Conservation (phyloP, 257 asterid species). For the Solanum chmielewskii region DNA sequence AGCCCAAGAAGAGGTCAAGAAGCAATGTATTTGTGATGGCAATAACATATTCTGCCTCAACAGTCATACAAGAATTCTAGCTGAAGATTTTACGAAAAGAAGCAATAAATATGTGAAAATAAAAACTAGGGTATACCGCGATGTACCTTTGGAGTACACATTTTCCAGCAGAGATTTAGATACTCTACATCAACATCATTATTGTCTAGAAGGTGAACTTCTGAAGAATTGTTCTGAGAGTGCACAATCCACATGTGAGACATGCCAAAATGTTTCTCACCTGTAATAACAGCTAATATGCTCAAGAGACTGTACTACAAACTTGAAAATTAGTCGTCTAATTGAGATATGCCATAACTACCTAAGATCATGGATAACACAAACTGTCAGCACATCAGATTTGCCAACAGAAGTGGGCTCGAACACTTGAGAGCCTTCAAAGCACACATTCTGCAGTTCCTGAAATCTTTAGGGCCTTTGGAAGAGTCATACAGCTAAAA, state of each 20-base stretch:
- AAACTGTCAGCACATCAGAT: background rate
- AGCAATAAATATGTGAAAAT: background rate
- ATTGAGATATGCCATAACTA: background rate
- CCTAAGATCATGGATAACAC: background rate
- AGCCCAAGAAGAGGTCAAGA: background rate
- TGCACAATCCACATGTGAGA: background rate
- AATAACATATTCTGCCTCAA: background rate
- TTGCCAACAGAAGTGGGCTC: background rate
- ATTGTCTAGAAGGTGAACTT: background rate
- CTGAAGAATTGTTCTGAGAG: background rate
- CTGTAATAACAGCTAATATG: background rate
- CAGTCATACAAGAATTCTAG: background rate
- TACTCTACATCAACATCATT: background rate
- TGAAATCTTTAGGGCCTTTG: background rate
- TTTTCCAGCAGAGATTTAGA: background rate
- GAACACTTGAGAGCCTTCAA: background rate
- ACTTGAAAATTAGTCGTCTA: background rate
- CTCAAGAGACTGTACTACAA: background rate
- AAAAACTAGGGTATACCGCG: background rate
- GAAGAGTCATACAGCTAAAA: background rate
- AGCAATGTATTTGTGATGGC: background rate
- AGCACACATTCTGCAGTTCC: background rate
- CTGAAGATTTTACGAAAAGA: background rate
- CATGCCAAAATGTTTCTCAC: background rate
- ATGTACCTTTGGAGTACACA: background rate